A percentile compares a stretch with the other conserved stretches of the same genome.
phyloP scores from a whole-genome alignment of 306 rosid species.

The Quercus bicolor region DNA sequence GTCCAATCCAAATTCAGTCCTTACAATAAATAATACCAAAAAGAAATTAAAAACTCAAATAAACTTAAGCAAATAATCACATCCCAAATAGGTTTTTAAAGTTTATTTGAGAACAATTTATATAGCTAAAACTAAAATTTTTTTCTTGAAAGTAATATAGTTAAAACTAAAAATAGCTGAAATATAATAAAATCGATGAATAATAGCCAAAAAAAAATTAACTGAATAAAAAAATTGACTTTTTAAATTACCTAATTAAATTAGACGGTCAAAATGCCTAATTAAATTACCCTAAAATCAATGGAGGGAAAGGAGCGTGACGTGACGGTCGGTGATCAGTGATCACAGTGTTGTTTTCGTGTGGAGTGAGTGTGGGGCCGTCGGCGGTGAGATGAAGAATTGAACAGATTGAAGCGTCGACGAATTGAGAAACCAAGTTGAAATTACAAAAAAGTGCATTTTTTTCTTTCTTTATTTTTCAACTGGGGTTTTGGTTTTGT shows the following conservation, averaged over 20 bases:
- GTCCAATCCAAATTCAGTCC: too few relatives aligned
- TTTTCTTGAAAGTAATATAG: fast-evolving
- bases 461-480: too few relatives aligned
- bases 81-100: too few relatives aligned
- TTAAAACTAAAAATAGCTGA: fast-evolving
- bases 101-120: too few relatives aligned
- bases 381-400: constrained; percentile 9
- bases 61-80: too few relatives aligned
- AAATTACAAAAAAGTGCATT: constrained; percentile 25
- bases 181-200: too few relatives aligned
- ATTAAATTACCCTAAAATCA: neutral
- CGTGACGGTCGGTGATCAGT: constrained; percentile 18
- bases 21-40: too few relatives aligned
- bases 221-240: too few relatives aligned
- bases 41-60: too few relatives aligned
- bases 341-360: constrained; percentile 19
- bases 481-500: neutral
- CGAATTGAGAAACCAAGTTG: constrained; percentile 6
- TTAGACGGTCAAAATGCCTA: too few relatives aligned
- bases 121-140: fast-evolving
- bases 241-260: too few relatives aligned
- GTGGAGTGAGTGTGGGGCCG: constrained; percentile 28
- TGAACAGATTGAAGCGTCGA: constrained; percentile 19
- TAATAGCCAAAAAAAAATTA: too few relatives aligned
- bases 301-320: constrained; percentile 12